Conservation (phyloP, 73 alveolate genomes). For the Diophrys appendiculata region DNA sequence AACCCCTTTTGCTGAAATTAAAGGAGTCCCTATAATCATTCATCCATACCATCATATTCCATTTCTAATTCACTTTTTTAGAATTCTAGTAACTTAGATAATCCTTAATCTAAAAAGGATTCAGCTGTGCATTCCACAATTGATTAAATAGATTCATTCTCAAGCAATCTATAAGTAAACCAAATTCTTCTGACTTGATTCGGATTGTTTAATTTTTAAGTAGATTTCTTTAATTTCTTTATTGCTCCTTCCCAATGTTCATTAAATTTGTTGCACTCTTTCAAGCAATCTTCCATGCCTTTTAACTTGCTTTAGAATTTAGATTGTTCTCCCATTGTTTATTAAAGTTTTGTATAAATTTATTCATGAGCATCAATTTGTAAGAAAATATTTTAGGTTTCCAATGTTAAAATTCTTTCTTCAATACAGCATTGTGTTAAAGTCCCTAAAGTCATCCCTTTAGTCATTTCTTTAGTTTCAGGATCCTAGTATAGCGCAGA, state of each 20-base stretch:
- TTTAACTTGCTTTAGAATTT: background rate
- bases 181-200: slow-evolving; percentile 4
- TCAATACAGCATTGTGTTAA: slow-evolving; percentile 2
- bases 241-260: slow-evolving; percentile 6
- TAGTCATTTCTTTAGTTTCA: background rate
- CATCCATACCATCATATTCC: background rate
- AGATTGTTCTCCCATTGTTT: background rate
- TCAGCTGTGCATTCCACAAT: background rate
- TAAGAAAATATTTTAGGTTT: background rate
- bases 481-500: background rate
- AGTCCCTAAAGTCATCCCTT: background rate
- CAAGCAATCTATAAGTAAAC: slow-evolving; percentile 4
- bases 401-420: background rate
- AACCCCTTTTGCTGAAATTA: too few species aligned
- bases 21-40: too few species aligned
- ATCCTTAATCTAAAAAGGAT: background rate
- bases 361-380: background rate
- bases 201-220: background rate
- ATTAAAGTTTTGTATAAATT: background rate
- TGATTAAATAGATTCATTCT: background rate
- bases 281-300: background rate
- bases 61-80: background rate
- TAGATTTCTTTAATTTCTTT: background rate
- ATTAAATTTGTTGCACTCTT: background rate
- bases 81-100: background rate